phyloP scores from a whole-genome alignment of 768 basidiomycete species.

The Amanita phalloides region DNA sequence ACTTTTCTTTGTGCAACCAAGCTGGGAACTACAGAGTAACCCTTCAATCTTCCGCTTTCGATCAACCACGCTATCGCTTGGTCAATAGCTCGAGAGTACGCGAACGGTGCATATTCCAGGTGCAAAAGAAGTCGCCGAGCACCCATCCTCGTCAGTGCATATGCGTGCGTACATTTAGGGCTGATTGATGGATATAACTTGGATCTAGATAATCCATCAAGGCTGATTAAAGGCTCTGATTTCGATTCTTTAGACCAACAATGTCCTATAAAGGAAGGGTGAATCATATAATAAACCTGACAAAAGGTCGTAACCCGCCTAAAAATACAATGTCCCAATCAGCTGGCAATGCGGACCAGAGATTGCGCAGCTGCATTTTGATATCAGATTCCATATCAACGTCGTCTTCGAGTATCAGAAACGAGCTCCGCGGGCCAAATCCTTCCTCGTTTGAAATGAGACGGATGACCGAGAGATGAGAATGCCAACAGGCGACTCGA shows the following conservation, averaged over 20 bases:
- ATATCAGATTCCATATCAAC: slow-evolving; percentile 68
- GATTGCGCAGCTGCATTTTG: slow-evolving; percentile 19
- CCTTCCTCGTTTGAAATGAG: slow-evolving; percentile 22
- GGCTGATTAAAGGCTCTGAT: slow-evolving; percentile 23
- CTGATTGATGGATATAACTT: slow-evolving; percentile 44
- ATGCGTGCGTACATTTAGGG: slow-evolving; percentile 70
- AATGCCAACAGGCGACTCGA: slow-evolving; percentile 65
- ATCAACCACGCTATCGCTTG: slow-evolving; percentile 65
- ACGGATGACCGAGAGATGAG: slow-evolving; percentile 46
- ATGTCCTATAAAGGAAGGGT: slow-evolving; percentile 38
- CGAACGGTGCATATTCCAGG: slow-evolving; percentile 53
- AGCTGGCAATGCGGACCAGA: slow-evolving; percentile 44
- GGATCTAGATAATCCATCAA: slow-evolving; percentile 9
- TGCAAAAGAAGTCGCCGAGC: slow-evolving; percentile 52
- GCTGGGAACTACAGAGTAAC: slow-evolving; percentile 60
- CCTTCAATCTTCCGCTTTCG: slow-evolving; percentile 38
- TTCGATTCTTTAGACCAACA: slow-evolving; percentile 68
- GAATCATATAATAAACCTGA: neutral
- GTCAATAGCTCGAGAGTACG: slow-evolving; percentile 70
- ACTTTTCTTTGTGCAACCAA: slow-evolving; percentile 57
- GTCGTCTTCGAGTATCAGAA: slow-evolving; percentile 68
- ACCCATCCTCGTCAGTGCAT: slow-evolving; percentile 47
- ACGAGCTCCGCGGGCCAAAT: slow-evolving; percentile 20
- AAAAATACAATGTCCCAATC: slow-evolving; percentile 71
- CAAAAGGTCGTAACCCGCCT: slow-evolving; percentile 26